Evolutionary conservation across 805 yeast species (phyloP), one percentile per base, ranked within the genome.

Genomic region (Candida odintsovae): DNA sequence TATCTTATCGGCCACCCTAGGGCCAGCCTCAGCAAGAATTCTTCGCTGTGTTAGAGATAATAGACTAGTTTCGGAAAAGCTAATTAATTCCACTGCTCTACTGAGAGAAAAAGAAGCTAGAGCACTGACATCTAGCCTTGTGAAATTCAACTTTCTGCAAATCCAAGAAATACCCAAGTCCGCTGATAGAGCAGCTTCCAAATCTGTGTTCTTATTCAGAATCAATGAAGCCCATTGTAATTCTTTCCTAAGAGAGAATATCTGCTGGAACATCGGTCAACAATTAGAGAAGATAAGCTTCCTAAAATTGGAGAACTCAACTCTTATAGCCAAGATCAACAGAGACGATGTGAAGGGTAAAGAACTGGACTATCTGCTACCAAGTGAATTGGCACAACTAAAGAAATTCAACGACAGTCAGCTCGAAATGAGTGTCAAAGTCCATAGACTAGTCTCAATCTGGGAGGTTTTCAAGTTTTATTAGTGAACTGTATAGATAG

Each of bases 151-250:
- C 50, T 76, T 86, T 18, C 69, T 90, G 18, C 96, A 92, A 61
- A 75, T 90, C 33, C 98, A 92, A 66, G 99, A 94, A 67, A 85
- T 94, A 25, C 97, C 98, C 12, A 78, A 92, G 57, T 84, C 96
- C 9, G 83, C 81, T 21, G 98, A 94, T 63, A 76, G 98, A 54
- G 90, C 95, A 3, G 96, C 97, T 0, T 81, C 87, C 37, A 80
- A 96, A 54, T 84, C 97, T 1, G 84, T 86, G 25, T 94, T 80
- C 61, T 73, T 90, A 29, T 94, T 89, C 73, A 76, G 89, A 58
- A 84, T 80, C 54, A 80, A 79, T 31, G 75, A 78, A n/a, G 63
- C 58, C 16, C 75, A 75, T 48, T 75, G 80, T 3, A 73, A 73
- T 50, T 65, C 69, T 42, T 68, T 73, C 21, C 60, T 80, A 58